A percentile compares a stretch with the other conserved stretches of the same genome.
Evolutionary conservation across 345 rosid genomes (phyloP).

Genomic region (Odontarrhena argentea): DNA sequence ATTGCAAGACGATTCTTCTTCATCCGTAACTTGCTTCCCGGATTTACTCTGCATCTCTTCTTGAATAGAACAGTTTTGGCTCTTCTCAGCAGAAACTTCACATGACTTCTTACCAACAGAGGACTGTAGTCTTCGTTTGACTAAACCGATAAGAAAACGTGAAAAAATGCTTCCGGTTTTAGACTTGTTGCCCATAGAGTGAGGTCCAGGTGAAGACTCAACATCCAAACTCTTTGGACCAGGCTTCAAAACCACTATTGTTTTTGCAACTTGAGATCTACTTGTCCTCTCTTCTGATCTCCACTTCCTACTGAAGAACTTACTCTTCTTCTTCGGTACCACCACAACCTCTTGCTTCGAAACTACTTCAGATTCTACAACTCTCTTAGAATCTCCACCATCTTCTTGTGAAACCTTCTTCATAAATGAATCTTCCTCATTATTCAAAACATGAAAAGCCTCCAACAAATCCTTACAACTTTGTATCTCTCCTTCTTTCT

Average conservation of each 20-base stretch:
- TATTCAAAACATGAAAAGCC: constrained; percentile 71
- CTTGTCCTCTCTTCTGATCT: constrained; percentile 48
- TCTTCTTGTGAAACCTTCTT: constrained; percentile 58
- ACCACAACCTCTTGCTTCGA: constrained; percentile 23
- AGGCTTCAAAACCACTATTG: constrained; percentile 72
- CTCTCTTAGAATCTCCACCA: constrained; percentile 34
- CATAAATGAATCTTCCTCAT: constrained; percentile 68
- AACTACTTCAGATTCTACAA: constrained; percentile 16
- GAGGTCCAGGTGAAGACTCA: constrained; percentile 42
- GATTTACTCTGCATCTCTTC: constrained; percentile 43
- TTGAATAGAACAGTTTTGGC: constrained; percentile 24
- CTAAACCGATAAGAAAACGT: constrained; percentile 45
- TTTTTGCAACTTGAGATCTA: constrained; percentile 58
- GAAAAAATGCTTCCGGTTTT: constrained; percentile 45
- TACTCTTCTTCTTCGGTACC: constrained; percentile 35
- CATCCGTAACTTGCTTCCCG: constrained; percentile 50
- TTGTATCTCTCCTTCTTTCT: constrained; percentile 51
- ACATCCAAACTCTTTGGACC: constrained; percentile 43
- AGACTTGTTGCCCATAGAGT: constrained; percentile 64
- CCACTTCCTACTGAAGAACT: constrained; percentile 53
- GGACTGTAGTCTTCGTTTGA: constrained; percentile 56
- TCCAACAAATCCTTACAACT: constrained; percentile 68
- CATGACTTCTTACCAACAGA: constrained; percentile 50
- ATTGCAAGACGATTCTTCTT: constrained; percentile 48
- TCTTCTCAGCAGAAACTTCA: constrained; percentile 46